Evolutionary conservation across 495 filamentous ascomycete genomes (phyloP), one percentile per base, ranked within the genome.

Genomic region (Amniculicola lignicola): DNA sequence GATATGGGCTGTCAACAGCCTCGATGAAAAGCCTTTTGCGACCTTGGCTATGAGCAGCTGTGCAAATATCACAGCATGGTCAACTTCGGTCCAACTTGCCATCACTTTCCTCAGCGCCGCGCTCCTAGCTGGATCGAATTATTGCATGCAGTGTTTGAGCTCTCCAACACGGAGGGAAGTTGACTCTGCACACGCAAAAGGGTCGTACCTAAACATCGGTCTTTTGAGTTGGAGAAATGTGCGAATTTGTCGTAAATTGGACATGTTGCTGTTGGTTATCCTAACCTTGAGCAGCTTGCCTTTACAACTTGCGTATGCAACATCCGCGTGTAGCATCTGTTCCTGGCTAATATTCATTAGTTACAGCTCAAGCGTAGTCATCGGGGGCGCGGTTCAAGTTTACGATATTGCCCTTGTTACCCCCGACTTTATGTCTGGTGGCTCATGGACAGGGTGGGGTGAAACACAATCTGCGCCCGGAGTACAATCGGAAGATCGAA

Each of bases 71-170:
- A 4, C 27, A 21, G 21, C 15, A 6, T 12, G 29, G 23, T 48
- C 44, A 22, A 18, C n/a, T 6, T 31, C 24, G 44, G 18, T 48
- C 4, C 24, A 29, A 4, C 18, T 48, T 35, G 27, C 9, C 18
- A 48, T 48, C 24, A 35, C 29, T 35, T 10, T 48, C 4, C 19
- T 29, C 7, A 48, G 27, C 44, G 35, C 28, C 11, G 44, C 44
- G 4, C 44, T 48, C 11, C 27, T 48, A n/a, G 44, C 44, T 16
- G 44, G 44, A 10, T 48, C 44, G 44, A 48, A 48, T 35, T 48
- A 48, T 35, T 35, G 44, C 44, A 48, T 48, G 44, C 44, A 48
- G 18, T 31, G 23, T n/a, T 18, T 48, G 21, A 48, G 44, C 44
- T 48, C 44, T 14, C 44, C 44, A 16, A 48, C 44, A 27, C 44